Percentiles rank a stretch among this genome's conserved stretches.
phyloP scores from a whole-genome alignment of 176 grass and related monocot genomes.

The Saccharum spontaneum region DNA sequence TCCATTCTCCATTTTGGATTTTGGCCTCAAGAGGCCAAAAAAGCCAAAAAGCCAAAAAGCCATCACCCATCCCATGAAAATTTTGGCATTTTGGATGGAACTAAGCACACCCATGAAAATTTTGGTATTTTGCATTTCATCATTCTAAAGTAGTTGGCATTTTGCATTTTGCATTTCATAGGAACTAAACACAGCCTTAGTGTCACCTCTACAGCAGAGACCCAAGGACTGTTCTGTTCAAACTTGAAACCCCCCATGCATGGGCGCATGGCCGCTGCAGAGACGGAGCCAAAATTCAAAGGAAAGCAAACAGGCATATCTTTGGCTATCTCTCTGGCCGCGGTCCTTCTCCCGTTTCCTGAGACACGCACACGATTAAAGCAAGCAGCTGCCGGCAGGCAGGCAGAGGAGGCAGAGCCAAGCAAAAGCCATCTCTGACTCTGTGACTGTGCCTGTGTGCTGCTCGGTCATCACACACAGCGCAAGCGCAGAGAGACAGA shows the following conservation, averaged over 20 bases:
- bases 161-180: too few relatives aligned
- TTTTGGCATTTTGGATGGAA: too few relatives aligned
- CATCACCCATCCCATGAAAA: too few relatives aligned
- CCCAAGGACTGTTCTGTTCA: not conserved
- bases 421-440: not conserved
- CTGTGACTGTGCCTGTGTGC: not conserved
- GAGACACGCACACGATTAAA: conserved; percentile 29
- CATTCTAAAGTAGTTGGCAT: too few relatives aligned
- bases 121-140: too few relatives aligned
- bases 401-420: not conserved
- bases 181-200: too few relatives aligned
- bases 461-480: not conserved
- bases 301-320: not conserved
- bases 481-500: not conserved
- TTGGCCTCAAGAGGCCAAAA: too few relatives aligned
- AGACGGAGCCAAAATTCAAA: conserved; percentile 12
- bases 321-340: conserved; percentile 21
- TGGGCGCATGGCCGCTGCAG: not conserved
- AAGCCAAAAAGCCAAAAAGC: too few relatives aligned
- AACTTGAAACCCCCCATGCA: not conserved
- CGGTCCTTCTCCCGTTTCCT: conserved; percentile 30
- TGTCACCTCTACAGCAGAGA: too few relatives aligned
- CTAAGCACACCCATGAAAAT: too few relatives aligned
- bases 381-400: conserved; percentile 1
- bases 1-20: too few relatives aligned